Evolutionary conservation across 805 yeast species (phyloP).

Genomic region (Suhomyces sp.): DNA sequence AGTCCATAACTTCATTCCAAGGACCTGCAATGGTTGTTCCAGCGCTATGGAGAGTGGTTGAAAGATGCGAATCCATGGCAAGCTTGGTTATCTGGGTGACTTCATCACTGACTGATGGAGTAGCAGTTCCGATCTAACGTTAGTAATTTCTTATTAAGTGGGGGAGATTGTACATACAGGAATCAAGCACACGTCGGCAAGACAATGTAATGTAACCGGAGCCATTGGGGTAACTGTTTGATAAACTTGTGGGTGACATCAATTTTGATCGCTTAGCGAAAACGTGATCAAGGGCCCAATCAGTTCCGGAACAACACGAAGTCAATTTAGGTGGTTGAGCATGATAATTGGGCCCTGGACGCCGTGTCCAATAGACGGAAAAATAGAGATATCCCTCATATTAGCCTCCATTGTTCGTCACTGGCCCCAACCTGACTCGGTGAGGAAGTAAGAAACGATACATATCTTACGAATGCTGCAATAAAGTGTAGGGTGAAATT

Average conservation of each 20-base stretch:
- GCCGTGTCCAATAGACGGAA: not conserved
- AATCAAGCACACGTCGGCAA: conserved; percentile 82
- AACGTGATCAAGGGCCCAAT: not conserved
- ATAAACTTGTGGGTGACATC: not conserved
- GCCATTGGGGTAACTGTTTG: conserved; percentile 5
- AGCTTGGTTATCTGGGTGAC: conserved; percentile 66
- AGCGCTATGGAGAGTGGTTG: conserved; percentile 79
- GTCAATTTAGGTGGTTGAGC: not conserved
- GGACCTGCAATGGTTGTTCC: conserved; percentile 91
- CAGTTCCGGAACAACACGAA: not conserved
- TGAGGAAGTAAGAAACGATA: not conserved
- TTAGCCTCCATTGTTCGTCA: not conserved
- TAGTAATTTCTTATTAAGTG: conserved; percentile 2
- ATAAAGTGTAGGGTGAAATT: not conserved
- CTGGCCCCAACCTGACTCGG: not conserved
- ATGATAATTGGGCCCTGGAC: not conserved
- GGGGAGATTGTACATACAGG: conserved; percentile 51
- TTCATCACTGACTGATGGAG: conserved; percentile 78
- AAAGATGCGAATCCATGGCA: conserved; percentile 59
- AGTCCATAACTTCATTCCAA: conserved; percentile 82
- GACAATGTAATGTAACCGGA: conserved; percentile 53
- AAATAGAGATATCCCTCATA: not conserved
- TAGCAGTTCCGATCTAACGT: conserved; percentile 66
- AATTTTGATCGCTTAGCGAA: not conserved
- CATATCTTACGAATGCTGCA: not conserved